Conservation (phyloP, 179 eudicot species). For the Amaranthus tricolor region DNA sequence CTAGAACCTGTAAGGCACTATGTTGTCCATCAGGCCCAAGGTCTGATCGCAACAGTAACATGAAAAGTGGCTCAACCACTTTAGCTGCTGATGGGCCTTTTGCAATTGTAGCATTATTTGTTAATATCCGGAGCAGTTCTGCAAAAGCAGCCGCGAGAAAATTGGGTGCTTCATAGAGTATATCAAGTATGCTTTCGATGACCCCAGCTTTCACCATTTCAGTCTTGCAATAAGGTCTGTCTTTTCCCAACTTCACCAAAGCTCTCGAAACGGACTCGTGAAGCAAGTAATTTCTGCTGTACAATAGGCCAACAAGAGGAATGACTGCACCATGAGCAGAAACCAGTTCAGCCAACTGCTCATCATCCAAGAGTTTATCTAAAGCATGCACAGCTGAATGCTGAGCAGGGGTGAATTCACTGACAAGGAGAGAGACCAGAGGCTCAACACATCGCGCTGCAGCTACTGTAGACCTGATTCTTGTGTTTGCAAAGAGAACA, state of each 20-base stretch:
- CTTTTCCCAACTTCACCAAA: slow-evolving; percentile 94
- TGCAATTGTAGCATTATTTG: slow-evolving; percentile 91
- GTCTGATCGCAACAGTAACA: slow-evolving; percentile 68
- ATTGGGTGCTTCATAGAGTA: slow-evolving; percentile 88
- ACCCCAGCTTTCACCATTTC: slow-evolving; percentile 99
- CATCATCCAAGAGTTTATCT: slow-evolving; percentile 88
- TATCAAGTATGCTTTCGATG: slow-evolving; percentile 82
- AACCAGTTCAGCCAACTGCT: slow-evolving; percentile 84
- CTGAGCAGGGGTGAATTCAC: slow-evolving; percentile 84
- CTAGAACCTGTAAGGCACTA: slow-evolving; percentile 91
- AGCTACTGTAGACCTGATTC: slow-evolving; percentile 81
- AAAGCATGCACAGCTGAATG: slow-evolving; percentile 85
- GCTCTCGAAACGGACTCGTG: slow-evolving; percentile 90
- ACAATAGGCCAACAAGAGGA: slow-evolving; percentile 88
- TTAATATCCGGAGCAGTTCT: slow-evolving; percentile 85
- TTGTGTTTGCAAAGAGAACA: slow-evolving; percentile 87
- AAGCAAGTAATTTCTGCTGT: slow-evolving; percentile 75
- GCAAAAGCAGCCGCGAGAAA: slow-evolving; percentile 87
- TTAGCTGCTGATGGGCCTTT: slow-evolving; percentile 92
- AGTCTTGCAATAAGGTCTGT: slow-evolving; percentile 90
- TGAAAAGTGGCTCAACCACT: slow-evolving; percentile 83
- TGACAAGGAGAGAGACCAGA: slow-evolving; percentile 73
- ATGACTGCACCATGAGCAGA: slow-evolving; percentile 90
- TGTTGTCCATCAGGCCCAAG: slow-evolving; percentile 97
- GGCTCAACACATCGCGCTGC: slow-evolving; percentile 97